A percentile compares a stretch with the other conserved stretches of the same genome.
Conservation (phyloP, 2,329 filamentous ascomycete species). For the Colletotrichum noveboracense region DNA sequence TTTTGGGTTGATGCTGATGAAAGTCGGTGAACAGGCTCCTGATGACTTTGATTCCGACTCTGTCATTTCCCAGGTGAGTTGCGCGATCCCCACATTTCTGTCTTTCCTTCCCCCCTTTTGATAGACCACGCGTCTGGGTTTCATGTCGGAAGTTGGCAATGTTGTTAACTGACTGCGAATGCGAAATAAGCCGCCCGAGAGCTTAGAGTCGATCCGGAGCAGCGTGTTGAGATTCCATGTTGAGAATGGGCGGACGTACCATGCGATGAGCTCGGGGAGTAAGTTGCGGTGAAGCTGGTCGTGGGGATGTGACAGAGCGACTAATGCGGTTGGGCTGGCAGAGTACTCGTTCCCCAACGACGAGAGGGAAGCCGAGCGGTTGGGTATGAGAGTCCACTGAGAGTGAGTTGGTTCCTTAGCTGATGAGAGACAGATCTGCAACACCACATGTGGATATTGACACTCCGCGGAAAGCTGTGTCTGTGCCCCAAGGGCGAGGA, state of each 20-base stretch:
- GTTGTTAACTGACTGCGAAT: too few relatives aligned
- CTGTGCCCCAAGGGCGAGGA: slow-evolving; percentile 27
- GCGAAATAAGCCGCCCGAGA: neutral
- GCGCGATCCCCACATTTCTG: neutral
- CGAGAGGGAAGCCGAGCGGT: slow-evolving; percentile 32
- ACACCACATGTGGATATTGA: slow-evolving; percentile 38
- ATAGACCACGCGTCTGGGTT: neutral
- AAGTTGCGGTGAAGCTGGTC: neutral
- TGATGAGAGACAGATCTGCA: slow-evolving; percentile 33
- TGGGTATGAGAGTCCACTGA: slow-evolving; percentile 14
- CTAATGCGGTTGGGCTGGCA: neutral
- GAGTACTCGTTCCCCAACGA: slow-evolving; percentile 32
- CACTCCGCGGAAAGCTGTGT: slow-evolving; percentile 33
- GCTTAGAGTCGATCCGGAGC: slow-evolving; percentile 10
- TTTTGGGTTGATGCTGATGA: neutral
- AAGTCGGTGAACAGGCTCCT: neutral
- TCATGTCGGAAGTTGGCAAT: neutral
- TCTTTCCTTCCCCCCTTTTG: neutral
- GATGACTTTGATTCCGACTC: slow-evolving; percentile 16
- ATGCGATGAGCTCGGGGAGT: slow-evolving; percentile 30
- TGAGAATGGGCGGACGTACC: slow-evolving; percentile 23
- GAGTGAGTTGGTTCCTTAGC: neutral
- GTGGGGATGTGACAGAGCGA: rapidly evolving
- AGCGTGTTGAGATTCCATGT: slow-evolving; percentile 15
- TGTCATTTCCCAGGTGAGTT: neutral